These are phyloP conservation scores for Stagonosporopsis rhizophila DNA, from an alignment of 2,329 filamentous ascomycete genomes.

Conservation along the genomic window DNA sequence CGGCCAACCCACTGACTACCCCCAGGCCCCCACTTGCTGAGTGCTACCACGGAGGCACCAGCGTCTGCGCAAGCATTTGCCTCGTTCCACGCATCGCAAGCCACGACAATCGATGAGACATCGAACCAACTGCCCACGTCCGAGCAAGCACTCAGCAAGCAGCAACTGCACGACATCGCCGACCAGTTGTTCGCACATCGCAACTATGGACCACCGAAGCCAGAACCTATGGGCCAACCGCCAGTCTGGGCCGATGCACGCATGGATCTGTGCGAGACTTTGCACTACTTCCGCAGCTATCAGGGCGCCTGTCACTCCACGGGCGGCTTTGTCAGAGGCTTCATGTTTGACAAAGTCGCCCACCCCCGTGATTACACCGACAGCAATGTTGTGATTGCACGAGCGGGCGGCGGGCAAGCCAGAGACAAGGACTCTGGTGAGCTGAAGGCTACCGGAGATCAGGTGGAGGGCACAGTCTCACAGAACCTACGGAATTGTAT, in stretches of 20 bases:
- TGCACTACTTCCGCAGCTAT: slow-evolving; percentile 68
- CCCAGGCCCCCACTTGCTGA: neutral
- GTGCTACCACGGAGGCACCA: too few species aligned
- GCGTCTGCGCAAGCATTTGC: too few species aligned
- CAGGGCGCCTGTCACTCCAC: slow-evolving; percentile 66
- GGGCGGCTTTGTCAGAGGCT: slow-evolving; percentile 59
- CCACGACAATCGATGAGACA: slow-evolving; percentile 14
- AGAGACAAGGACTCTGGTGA: slow-evolving; percentile 55
- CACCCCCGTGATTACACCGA: slow-evolving; percentile 65
- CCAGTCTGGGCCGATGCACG: slow-evolving; percentile 65
- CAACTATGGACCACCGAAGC: slow-evolving; percentile 37
- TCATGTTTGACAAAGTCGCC: slow-evolving; percentile 65
- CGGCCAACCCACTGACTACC: neutral
- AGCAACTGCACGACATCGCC: slow-evolving; percentile 17
- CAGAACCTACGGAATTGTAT: slow-evolving; percentile 57
- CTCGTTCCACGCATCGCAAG: slow-evolving; percentile 9
- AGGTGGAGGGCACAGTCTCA: slow-evolving; percentile 50
- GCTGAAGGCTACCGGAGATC: slow-evolving; percentile 57
- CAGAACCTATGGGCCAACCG: slow-evolving; percentile 50
- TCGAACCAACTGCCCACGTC: neutral
- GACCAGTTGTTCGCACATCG: slow-evolving; percentile 25
- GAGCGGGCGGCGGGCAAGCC: slow-evolving; percentile 63
- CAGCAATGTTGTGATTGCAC: slow-evolving; percentile 68
- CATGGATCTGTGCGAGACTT: slow-evolving; percentile 67
- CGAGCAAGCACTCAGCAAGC: neutral